Evolutionary conservation across 345 rosid genomes (phyloP), one percentile per base, ranked within the genome.

Genomic region (Ailanthus altissimus): DNA sequence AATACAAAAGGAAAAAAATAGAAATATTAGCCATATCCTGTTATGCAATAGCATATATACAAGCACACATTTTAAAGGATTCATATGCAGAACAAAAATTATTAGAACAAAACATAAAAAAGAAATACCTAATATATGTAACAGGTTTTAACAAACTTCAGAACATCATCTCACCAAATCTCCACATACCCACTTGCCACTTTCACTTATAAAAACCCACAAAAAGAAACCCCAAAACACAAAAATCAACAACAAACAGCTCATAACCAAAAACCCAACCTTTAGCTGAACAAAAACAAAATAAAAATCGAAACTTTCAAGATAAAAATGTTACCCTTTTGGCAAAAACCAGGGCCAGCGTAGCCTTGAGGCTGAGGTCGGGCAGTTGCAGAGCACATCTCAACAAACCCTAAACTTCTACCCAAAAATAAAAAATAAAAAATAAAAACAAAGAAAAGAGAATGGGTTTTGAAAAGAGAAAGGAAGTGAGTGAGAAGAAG

Each of bases 371-470:
- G 60, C 71, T n/a, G 69, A 51, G 70, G 38, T 23, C 6, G 25
- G 42, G 66, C 42, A 57, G 42, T 54, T 40, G 78, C 67, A 53
- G 78, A 15, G 53, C 21, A 46, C 75, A 77, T 77, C 77, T 60
- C 73, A 60, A 72, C 49, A 73, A 60, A 60, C 83, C 83, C 80
- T 72, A 77, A 72, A 54, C 15, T 78, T 64, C 59, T 6, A 53
- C 49, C 38, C 28, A 72, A 32, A 62, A 50, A 53, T 14, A 58
- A 18, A 15, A 36, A 40, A 18, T 5, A 16, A 20, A 64, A 42
- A 76, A 72, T 42, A 56, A 20, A 32, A 3, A 51, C 23, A 26
- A 50, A 20, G 18, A 28, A 66, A 18, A 74, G 21, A 50, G 12
- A n/a, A 15, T 36, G 73, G 56, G 47, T 54, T n/a, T 45, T 70